Conservation (phyloP, 2,329 filamentous ascomycete species). For the Aspergillus udagawae region DNA sequence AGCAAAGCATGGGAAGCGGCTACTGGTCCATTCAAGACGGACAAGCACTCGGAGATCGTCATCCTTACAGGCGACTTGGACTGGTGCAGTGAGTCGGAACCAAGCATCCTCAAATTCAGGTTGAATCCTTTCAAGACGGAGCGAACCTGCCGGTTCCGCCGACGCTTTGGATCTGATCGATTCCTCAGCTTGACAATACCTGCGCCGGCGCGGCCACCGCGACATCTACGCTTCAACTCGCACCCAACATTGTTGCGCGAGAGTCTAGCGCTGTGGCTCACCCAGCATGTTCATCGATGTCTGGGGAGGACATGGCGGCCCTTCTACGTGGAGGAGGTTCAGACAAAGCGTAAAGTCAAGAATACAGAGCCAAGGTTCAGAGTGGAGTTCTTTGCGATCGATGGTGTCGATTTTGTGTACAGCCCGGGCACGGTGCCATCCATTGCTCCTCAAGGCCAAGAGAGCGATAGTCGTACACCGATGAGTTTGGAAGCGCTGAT, state of each 20-base stretch:
- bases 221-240: constrained; percentile 18
- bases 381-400: constrained; percentile 43
- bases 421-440: constrained; percentile 2
- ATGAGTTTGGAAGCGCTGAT: constrained; percentile 40
- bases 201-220: constrained; percentile 24
- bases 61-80: constrained; percentile 39
- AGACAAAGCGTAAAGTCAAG: constrained; percentile 27
- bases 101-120: constrained; percentile 35
- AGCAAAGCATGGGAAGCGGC: constrained; percentile 34
- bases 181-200: constrained; percentile 42
- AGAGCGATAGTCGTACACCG: constrained; percentile 26
- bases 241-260: constrained; percentile 28
- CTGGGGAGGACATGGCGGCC: constrained; percentile 43
- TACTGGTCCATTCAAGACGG: constrained; percentile 27
- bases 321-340: constrained; percentile 42
- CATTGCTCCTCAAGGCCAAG: constrained; percentile 21
- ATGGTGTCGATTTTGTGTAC: constrained; percentile 38
- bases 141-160: constrained; percentile 41
- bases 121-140: constrained; percentile 42
- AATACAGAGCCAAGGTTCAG: constrained; percentile 22
- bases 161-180: constrained; percentile 45
- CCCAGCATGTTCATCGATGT: constrained; percentile 34
- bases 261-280: constrained; percentile 38
- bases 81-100: constrained; percentile 31
- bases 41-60: constrained; percentile 35